These are phyloP conservation scores for Astrephomene gubernaculifera DNA, from an alignment of 139 green algal species.

Conservation along the genomic window DNA sequence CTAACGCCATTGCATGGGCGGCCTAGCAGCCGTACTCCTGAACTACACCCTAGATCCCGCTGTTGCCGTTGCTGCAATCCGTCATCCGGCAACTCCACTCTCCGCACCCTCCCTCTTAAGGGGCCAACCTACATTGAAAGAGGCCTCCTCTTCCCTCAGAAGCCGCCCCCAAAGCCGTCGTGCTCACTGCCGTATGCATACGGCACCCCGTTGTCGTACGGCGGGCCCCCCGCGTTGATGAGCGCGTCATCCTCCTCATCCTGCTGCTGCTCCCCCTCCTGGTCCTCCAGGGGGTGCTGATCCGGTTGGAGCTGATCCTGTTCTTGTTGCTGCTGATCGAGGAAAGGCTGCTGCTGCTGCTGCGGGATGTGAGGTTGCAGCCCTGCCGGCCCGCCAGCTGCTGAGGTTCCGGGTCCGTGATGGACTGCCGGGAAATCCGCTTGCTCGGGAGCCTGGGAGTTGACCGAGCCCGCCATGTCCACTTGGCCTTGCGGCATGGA, in stretches of 20 bases:
- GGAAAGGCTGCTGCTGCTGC: background rate
- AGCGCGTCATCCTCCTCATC: slow-evolving; percentile 20
- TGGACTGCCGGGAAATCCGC: background rate
- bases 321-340: background rate
- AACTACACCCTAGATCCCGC: too few relatives aligned
- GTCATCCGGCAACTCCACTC: too few relatives aligned
- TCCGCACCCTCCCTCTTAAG: too few relatives aligned
- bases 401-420: background rate
- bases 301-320: background rate
- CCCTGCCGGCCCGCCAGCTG: background rate
- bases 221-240: background rate
- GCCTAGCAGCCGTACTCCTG: too few relatives aligned
- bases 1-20: too few relatives aligned
- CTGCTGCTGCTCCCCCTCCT: background rate
- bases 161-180: background rate
- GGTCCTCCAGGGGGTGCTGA: background rate
- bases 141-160: too few relatives aligned
- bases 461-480: background rate
- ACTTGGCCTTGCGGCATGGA: too few relatives aligned
- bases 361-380: background rate
- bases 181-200: slow-evolving; percentile 5
- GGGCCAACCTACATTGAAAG: too few relatives aligned
- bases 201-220: slow-evolving; percentile 15
- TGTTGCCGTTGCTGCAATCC: too few relatives aligned
- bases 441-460: background rate